phyloP scores from a whole-genome alignment of 2,329 filamentous ascomycete genomes.

The Lachnellula hyalina region DNA sequence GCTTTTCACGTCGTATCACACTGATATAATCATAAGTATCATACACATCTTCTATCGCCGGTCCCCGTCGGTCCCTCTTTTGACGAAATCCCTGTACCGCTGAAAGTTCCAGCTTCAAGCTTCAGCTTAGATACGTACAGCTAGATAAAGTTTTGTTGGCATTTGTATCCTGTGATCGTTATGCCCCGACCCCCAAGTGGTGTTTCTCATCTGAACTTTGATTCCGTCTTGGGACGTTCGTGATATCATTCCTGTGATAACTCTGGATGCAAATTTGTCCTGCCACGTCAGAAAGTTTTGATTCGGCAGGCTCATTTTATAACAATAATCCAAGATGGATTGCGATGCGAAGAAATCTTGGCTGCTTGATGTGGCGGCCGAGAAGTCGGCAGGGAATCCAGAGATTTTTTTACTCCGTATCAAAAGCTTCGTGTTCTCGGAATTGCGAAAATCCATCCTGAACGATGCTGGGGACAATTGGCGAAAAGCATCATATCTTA shows the following conservation, averaged over 20 bases:
- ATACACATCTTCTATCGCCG: no score
- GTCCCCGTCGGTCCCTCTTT: no score
- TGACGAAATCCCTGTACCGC: no score
- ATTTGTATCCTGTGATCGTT: conserved; percentile 32
- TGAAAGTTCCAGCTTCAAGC: no score
- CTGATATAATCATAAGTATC: no score
- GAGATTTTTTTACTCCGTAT: conserved; percentile 18
- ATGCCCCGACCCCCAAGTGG: conserved; percentile 22
- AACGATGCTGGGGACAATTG: conserved; percentile 30
- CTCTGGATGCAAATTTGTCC: conserved; percentile 19
- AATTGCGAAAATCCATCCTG: conserved; percentile 22
- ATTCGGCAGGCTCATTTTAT: conserved; percentile 20
- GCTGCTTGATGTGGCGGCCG: conserved; percentile 12
- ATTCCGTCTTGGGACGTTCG: conserved; percentile 21
- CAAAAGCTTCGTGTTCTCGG: conserved; percentile 19
- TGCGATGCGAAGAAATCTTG: conserved; percentile 13
- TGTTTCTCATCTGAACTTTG: conserved; percentile 17
- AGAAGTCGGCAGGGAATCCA: conserved; percentile 12
- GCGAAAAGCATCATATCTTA: conserved; percentile 45
- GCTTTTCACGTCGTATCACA: no score
- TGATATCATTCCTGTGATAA: conserved; percentile 17
- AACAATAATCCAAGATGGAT: conserved; percentile 19
- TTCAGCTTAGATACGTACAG: background rate
- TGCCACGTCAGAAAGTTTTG: conserved; percentile 16
- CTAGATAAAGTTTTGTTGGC: conserved; percentile 23